Evolutionary conservation across 2,329 filamentous ascomycete genomes (phyloP).

Genomic region (Hypoxylon sp.): DNA sequence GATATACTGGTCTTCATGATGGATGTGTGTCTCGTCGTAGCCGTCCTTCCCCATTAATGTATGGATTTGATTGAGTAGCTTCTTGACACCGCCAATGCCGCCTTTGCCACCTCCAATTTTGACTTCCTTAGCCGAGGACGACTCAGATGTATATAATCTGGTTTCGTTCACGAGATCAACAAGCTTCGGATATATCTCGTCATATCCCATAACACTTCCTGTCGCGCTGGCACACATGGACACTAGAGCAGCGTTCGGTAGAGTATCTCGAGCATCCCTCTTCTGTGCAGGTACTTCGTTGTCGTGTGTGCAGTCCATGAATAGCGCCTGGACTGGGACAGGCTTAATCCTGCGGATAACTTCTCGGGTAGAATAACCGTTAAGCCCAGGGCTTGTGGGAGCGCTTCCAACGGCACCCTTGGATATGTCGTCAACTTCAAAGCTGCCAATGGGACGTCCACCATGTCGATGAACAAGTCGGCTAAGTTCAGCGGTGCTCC

Average conservation of each 20-base stretch:
- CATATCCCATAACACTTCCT: conserved; percentile 97
- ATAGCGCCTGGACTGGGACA: conserved; percentile 91
- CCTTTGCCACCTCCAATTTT: conserved; percentile 79
- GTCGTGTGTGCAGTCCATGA: conserved; percentile 99
- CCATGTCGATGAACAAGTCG: conserved; percentile 93
- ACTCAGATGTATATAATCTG: conserved; percentile 83
- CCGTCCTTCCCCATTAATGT: conserved; percentile 95
- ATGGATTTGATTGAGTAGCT: conserved; percentile 94
- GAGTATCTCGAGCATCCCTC: conserved; percentile 90
- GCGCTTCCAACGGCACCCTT: conserved; percentile 62
- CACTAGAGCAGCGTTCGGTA: conserved; percentile 93
- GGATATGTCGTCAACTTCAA: conserved; percentile 90
- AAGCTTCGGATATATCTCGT: conserved; percentile 93
- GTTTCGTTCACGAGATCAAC: conserved; percentile 95
- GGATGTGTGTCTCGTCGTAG: conserved; percentile 95
- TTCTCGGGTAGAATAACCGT: conserved; percentile 66
- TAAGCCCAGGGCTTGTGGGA: conserved; percentile 51
- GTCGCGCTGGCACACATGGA: conserved; percentile 96
- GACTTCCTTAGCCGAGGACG: conserved; percentile 73
- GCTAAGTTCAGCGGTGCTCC: conserved; percentile 94
- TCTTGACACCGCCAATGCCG: conserved; percentile 92
- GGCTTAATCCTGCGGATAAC: conserved; percentile 85
- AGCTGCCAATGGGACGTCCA: conserved; percentile 94
- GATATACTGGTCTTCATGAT: conserved; percentile 96
- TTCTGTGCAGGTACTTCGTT: conserved; percentile 98